Conservation (phyloP, 495 filamentous ascomycete species). For the Tetracladium setigerum region DNA sequence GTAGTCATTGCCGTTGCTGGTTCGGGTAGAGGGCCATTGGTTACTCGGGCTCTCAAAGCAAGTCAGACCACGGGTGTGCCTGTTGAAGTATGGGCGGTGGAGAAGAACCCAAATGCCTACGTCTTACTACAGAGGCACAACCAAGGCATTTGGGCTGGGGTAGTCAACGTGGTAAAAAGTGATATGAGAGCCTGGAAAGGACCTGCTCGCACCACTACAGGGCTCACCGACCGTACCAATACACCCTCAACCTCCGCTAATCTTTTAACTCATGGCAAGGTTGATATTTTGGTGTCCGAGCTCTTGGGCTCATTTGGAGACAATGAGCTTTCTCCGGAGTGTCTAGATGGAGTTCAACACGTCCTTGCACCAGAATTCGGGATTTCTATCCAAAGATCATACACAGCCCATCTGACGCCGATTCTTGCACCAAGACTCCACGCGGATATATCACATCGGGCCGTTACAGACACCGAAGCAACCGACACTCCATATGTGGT, state of each 20-base stretch:
- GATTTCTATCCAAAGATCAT: conserved; percentile 87
- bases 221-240: conserved; percentile 14
- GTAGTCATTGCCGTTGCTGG: conserved; percentile 89
- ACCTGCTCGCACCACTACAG: conserved; percentile 30
- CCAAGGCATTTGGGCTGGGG: conserved; percentile 60
- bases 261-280: conserved; percentile 41
- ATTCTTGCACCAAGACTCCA: conserved; percentile 84
- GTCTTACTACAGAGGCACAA: conserved; percentile 87
- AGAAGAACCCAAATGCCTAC: conserved; percentile 98
- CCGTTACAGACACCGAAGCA: conserved; percentile 54
- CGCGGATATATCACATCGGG: conserved; percentile 62
- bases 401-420: conserved; percentile 85
- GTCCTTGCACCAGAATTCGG: conserved; percentile 66
- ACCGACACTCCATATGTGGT: conserved; percentile 87
- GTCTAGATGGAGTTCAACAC: conserved; percentile 81
- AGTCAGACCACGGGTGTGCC: conserved; percentile 65
- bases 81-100: conserved; percentile 83
- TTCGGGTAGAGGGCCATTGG: conserved; percentile 83
- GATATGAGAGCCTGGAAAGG: conserved; percentile 98
- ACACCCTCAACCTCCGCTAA: background rate
- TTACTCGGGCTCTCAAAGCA: conserved; percentile 75
- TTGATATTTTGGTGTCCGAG: conserved; percentile 92
- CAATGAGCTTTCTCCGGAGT: conserved; percentile 87
- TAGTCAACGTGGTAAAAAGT: conserved; percentile 81
- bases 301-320: conserved; percentile 89